Conservation (phyloP, 495 filamentous ascomycete genomes). For the Tricharina praecox region DNA sequence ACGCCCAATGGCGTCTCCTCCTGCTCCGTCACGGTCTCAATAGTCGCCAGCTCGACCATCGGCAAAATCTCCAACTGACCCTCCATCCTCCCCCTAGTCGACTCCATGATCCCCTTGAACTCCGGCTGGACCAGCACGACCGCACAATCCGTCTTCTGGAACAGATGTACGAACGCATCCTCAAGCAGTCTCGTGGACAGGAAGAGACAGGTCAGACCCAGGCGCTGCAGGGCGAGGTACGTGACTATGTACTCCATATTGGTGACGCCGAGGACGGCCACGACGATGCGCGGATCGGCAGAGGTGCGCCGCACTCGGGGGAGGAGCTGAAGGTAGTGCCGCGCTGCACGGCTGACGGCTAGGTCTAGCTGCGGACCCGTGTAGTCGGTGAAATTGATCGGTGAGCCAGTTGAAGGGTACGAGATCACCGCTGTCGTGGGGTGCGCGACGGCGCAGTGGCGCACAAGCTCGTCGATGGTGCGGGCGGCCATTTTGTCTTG, state of each 20-base stretch:
- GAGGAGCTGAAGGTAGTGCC: constrained; percentile 10
- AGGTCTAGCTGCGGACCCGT: constrained; percentile 13
- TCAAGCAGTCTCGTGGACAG: constrained; percentile 41
- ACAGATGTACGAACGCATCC: constrained; percentile 36
- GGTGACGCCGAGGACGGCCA: constrained; percentile 39
- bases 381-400: constrained; percentile 10
- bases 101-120: constrained; percentile 31
- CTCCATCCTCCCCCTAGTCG: background rate
- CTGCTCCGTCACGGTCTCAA: constrained; percentile 5
- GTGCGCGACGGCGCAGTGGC: background rate
- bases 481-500: too few relatives aligned
- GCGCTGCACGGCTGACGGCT: constrained; percentile 16
- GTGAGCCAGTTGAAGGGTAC: constrained; percentile 10
- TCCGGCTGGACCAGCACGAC: constrained; percentile 31
- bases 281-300: constrained; percentile 15
- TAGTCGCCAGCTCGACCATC: background rate
- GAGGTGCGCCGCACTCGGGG: constrained; percentile 13
- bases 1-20: constrained; percentile 26
- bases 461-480: constrained; percentile 20
- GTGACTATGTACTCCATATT: constrained; percentile 40
- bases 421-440: constrained; percentile 4
- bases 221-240: constrained; percentile 40
- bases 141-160: constrained; percentile 33
- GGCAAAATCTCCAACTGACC: background rate
- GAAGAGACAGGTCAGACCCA: constrained; percentile 42